phyloP scores from a whole-genome alignment of 805 yeast species.

The Kurtzmaniella cleridarum region DNA sequence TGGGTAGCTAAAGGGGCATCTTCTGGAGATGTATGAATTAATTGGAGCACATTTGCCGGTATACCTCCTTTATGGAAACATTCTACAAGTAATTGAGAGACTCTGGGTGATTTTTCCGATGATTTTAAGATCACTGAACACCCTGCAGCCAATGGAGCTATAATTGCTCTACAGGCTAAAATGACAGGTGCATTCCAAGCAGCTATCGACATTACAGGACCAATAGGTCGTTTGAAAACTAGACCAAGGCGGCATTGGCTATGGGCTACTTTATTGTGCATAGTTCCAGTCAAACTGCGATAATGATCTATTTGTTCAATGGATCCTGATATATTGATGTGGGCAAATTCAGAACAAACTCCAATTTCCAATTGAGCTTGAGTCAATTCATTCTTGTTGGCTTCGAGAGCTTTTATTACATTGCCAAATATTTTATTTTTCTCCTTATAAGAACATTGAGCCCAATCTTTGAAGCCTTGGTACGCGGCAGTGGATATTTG shows the following conservation, averaged over 20 bases:
- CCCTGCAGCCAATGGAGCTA: conserved; percentile 45
- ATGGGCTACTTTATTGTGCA: conserved; percentile 14
- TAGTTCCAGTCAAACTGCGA: conserved; percentile 12
- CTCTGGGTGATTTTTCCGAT: conserved; percentile 32
- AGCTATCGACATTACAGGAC: conserved; percentile 41
- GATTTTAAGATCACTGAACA: conserved; percentile 42
- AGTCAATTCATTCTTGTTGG: conserved; percentile 8
- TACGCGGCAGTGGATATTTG: conserved; percentile 15
- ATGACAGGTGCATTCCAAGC: conserved; percentile 49
- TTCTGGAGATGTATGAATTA: conserved; percentile 24
- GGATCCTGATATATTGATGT: conserved; percentile 24
- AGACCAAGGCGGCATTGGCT: conserved; percentile 17
- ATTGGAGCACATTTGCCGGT: conserved; percentile 28
- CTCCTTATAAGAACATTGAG: conserved; percentile 9
- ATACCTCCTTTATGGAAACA: conserved; percentile 35
- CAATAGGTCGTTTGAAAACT: conserved; percentile 34
- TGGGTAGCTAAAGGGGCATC: conserved; percentile 21
- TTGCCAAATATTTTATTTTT: conserved; percentile 15
- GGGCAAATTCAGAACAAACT: conserved; percentile 29
- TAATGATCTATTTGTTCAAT: conserved; percentile 26
- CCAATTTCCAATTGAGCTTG: conserved; percentile 28
- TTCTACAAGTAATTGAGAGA: conserved; percentile 26
- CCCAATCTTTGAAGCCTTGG: conserved; percentile 25
- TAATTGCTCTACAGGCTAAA: conserved; percentile 32
- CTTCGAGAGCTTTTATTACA: conserved; percentile 12